A percentile compares a stretch with the other conserved stretches of the same genome.
Conservation (phyloP, 2,329 filamentous ascomycete species). For the Calonectria pteridis region DNA sequence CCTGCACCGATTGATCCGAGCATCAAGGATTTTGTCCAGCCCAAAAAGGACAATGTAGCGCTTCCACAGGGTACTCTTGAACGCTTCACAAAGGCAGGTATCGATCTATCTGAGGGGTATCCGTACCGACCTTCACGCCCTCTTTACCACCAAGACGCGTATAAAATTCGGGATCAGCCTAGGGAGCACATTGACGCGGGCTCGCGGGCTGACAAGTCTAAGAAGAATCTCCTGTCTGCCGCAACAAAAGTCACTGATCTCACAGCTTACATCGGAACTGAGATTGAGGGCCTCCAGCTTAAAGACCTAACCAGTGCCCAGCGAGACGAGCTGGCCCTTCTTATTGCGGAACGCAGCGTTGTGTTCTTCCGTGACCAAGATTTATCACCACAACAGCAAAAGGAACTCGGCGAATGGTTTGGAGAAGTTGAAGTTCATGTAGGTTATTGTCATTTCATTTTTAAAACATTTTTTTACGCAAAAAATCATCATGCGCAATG, state of each 20-base stretch:
- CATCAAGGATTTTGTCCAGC: slow-evolving; percentile 74
- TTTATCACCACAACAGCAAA: slow-evolving; percentile 72
- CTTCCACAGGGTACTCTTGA: slow-evolving; percentile 69
- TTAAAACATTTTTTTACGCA: rapidly evolving
- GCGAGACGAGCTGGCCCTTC: slow-evolving; percentile 70
- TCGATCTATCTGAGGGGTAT: slow-evolving; percentile 78
- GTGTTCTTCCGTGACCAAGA: slow-evolving; percentile 77
- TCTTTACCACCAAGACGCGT: slow-evolving; percentile 77
- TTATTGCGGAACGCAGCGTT: slow-evolving; percentile 74
- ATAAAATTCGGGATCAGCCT: slow-evolving; percentile 69
- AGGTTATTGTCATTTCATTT: slow-evolving; percentile 42
- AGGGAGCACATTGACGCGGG: slow-evolving; percentile 72
- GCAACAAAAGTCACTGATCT: slow-evolving; percentile 74
- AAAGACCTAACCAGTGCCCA: slow-evolving; percentile 71
- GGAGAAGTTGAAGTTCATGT: slow-evolving; percentile 78
- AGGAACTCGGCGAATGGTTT: slow-evolving; percentile 71
- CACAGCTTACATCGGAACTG: slow-evolving; percentile 72
- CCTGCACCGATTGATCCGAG: slow-evolving; percentile 71
- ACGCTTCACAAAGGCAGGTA: slow-evolving; percentile 75
- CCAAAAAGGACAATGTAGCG: slow-evolving; percentile 72
- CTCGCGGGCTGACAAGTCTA: slow-evolving; percentile 73
- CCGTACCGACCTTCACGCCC: slow-evolving; percentile 77
- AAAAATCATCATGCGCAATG: background rate
- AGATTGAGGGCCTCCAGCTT: slow-evolving; percentile 73
- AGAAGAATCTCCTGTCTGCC: slow-evolving; percentile 70